Evolutionary conservation across 352 stramenopile genomes (phyloP).

Genomic region (Globisporangium paroecandrum): DNA sequence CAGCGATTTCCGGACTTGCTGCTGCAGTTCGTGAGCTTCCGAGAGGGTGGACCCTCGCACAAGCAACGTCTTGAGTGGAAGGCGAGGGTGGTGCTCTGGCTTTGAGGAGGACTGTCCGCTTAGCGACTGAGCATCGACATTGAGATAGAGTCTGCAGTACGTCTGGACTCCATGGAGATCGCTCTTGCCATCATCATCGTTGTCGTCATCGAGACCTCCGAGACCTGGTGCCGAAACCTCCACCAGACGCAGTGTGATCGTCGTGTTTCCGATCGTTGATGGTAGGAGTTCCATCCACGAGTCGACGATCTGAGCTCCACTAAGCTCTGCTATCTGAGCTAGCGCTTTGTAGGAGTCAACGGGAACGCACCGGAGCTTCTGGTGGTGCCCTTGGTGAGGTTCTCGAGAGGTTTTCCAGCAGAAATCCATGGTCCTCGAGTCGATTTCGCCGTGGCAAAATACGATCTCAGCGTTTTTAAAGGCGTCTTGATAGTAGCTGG

Average conservation of each 20-base stretch:
- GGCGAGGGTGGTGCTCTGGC: neutral
- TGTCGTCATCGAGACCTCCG: neutral
- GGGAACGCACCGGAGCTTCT: neutral
- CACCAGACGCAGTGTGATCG: slow-evolving; percentile 6
- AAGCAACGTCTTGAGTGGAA: slow-evolving; percentile 11
- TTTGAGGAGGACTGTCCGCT: neutral
- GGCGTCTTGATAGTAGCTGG: neutral
- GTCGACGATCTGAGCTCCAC: slow-evolving; percentile 13
- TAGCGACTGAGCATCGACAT: neutral
- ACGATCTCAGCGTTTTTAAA: neutral
- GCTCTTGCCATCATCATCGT: neutral
- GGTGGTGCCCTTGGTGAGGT: neutral
- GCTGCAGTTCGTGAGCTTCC: neutral
- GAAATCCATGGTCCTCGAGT: slow-evolving; percentile 10
- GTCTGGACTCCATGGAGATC: neutral
- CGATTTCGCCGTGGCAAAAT: slow-evolving; percentile 12
- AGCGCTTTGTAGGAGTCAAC: slow-evolving; percentile 10
- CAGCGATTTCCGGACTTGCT: neutral
- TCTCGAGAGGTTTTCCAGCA: neutral
- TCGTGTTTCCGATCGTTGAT: neutral
- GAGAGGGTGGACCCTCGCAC: slow-evolving; percentile 8
- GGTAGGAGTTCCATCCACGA: slow-evolving; percentile 16
- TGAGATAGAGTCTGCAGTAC: neutral
- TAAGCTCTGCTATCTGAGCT: slow-evolving; percentile 3
- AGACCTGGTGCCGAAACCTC: neutral